Base-by-base conservation (phyloP, 31 red algal genomes). In the Bonnemaisonia californica region DNA sequence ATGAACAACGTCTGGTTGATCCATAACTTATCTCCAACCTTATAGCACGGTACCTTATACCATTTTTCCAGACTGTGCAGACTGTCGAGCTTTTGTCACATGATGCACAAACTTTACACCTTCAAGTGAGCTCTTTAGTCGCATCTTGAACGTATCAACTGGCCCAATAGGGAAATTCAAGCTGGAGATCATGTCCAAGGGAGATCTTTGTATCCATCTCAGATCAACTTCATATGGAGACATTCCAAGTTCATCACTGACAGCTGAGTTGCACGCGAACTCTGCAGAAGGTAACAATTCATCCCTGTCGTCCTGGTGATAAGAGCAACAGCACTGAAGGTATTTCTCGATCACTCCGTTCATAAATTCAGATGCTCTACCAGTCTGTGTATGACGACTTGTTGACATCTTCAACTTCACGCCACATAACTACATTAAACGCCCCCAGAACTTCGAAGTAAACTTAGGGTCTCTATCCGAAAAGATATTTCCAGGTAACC, bases 201-300 rank as follows among this genome's bases (percentile, higher is more conserved):
- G 33, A 42, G 8, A 9, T 26, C 45, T 72, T 42, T 12, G 37
- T 12, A 18, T 42, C 28, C 16, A 37, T 42, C 68, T 26, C 37
- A 72, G 36, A 72, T 72, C 68, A 72, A 45, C 32, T 36, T 42
- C 68, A 45, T 45, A 72, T 16, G 68, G 68, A 7, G 35, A 72
- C 68, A 72, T 45, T 27, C 68, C 36, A 42, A 72, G 68, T 13
- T 72, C 37, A 22, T 18, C 68, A 42, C 19, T 26, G 11, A 72
- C 28, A 22, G 68, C 68, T 19, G 68, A 72, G 36, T 42, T 72
- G 13, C 45, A 42, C 32, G 68, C 30, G 12, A 72, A 42, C 35
- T 42, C 37, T 18, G 68, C 68, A 7, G 35, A 13, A n/a, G 68
- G 68, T 36, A 72, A 42, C 68, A 72, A 36, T 42, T 45, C 35